phyloP scores from a whole-genome alignment of 2,329 filamentous ascomycete genomes.

The Tolypocladium cylindrosporum region DNA sequence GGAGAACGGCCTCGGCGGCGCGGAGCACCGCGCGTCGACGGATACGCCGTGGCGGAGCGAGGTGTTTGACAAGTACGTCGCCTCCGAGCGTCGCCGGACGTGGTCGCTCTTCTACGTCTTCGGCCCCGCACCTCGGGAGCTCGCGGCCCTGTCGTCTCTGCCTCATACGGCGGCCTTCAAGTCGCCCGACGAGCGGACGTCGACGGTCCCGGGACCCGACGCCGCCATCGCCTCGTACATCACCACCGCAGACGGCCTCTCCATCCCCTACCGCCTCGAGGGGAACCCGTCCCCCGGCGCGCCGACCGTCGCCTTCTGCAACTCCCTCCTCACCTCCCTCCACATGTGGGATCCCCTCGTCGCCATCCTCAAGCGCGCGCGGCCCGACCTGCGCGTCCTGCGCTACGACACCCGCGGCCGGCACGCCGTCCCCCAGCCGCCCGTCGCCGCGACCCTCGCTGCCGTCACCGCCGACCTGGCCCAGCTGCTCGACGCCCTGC shows the following conservation, averaged over 20 bases:
- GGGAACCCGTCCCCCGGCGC: constrained; percentile 57
- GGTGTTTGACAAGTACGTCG: constrained; percentile 49
- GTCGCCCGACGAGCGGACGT: constrained; percentile 43
- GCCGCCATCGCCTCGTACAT: constrained; percentile 57
- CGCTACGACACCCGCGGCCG: constrained; percentile 72
- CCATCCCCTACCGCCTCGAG: constrained; percentile 65
- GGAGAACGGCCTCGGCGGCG: constrained; percentile 55
- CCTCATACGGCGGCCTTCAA: constrained; percentile 39
- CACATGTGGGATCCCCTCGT: constrained; percentile 76
- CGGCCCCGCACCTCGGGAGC: constrained; percentile 61
- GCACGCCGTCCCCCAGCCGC: constrained; percentile 34
- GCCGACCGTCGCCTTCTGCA: constrained; percentile 65
- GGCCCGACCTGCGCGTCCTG: constrained; percentile 60
- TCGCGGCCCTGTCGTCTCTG: constrained; percentile 44
- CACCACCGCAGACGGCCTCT: constrained; percentile 56
- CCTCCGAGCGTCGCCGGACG: constrained; percentile 43
- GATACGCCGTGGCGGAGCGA: constrained; percentile 51
- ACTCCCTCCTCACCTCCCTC: constrained; percentile 69
- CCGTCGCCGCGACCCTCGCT: constrained; percentile 47
- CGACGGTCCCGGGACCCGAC: constrained; percentile 39
- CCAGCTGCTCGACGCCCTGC: constrained; percentile 56
- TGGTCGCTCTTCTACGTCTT: constrained; percentile 76
- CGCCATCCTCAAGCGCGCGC: constrained; percentile 44
- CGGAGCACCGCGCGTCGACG: constrained; percentile 53
- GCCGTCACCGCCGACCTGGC: constrained; percentile 59